phyloP scores from a whole-genome alignment of 805 yeast species.

The Wickerhamiella galacta region DNA sequence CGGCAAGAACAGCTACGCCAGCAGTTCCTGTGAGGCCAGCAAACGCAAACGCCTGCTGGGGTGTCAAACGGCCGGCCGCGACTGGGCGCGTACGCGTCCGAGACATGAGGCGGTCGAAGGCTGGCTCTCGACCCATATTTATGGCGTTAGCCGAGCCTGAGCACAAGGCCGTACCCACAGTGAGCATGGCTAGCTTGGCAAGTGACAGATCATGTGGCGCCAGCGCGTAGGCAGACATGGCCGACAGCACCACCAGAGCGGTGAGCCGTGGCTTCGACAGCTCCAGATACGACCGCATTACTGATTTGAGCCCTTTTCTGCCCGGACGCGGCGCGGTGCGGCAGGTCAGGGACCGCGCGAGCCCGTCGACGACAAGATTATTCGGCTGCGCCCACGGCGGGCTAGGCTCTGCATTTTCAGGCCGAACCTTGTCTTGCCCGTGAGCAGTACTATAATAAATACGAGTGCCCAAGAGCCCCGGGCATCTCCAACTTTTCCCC shows the following conservation, averaged over 20 bases:
- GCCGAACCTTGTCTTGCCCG: too few relatives aligned
- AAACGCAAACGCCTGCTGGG: conserved; percentile 63
- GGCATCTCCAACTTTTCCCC: too few relatives aligned
- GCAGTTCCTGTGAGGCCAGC: conserved; percentile 57
- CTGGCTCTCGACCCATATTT: conserved; percentile 93
- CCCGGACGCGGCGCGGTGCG: not conserved
- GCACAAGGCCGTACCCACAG: conserved; percentile 71
- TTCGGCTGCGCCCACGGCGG: too few relatives aligned
- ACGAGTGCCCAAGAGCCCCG: too few relatives aligned
- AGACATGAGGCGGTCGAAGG: conserved; percentile 70
- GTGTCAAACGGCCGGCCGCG: conserved; percentile 61
- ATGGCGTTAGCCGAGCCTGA: conserved; percentile 94
- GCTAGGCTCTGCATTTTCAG: too few relatives aligned
- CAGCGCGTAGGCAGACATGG: conserved; percentile 85
- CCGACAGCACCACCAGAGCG: conserved; percentile 71
- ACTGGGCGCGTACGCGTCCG: conserved; percentile 83
- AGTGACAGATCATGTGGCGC: conserved; percentile 72
- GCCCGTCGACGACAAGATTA: too few relatives aligned
- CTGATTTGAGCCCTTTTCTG: not conserved
- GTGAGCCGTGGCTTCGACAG: conserved; percentile 86
- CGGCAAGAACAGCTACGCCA: conserved; percentile 52
- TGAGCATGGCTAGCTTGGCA: conserved; percentile 49
- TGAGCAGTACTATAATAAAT: too few relatives aligned
- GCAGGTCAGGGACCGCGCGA: not conserved
- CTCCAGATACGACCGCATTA: conserved; percentile 28